Conservation (phyloP, 1,284 basidiomycete species). For the Schizophyllum amplum region DNA sequence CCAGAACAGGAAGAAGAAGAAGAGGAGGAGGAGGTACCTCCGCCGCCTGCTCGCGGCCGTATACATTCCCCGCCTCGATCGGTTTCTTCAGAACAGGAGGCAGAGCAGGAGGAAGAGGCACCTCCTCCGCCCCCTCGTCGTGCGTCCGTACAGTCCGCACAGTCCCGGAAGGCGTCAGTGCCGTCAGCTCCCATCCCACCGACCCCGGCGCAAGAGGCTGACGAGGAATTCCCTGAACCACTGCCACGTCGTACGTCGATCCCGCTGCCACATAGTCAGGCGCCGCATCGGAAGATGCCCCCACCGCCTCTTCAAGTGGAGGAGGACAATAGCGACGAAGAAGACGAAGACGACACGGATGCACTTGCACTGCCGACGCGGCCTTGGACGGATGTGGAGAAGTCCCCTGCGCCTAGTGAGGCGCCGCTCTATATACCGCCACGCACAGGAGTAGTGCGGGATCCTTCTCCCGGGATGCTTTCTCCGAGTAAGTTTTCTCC, state of each 20-base stretch:
- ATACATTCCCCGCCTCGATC: not conserved
- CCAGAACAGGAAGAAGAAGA: not conserved
- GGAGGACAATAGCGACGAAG: not conserved
- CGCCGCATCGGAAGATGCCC: not conserved
- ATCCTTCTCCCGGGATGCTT: slow-evolving; percentile 4
- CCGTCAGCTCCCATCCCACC: not conserved
- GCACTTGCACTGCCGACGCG: not conserved
- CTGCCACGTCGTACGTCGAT: not conserved
- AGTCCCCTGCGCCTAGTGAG: slow-evolving; percentile 9
- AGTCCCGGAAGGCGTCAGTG: not conserved
- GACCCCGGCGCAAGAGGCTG: not conserved
- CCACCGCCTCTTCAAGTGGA: not conserved
- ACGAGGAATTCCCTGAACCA: not conserved
- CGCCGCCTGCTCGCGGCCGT: slow-evolving; percentile 1
- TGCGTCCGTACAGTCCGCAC: slow-evolving; percentile 1
- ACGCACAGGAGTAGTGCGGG: not conserved
- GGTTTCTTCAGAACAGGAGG: slow-evolving; percentile 1
- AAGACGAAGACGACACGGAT: not conserved
- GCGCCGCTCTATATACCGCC: not conserved
- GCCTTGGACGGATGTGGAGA: not conserved
- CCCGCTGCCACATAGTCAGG: not conserved
- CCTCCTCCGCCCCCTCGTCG: slow-evolving; percentile 9
- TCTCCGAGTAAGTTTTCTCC: slow-evolving; percentile 1
- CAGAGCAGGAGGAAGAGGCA: slow-evolving; percentile 3
- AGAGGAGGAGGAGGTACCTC: not conserved